Base-by-base conservation (phyloP, 371 early-diverging fungal genomes). In the Mortierella sp. region DNA sequence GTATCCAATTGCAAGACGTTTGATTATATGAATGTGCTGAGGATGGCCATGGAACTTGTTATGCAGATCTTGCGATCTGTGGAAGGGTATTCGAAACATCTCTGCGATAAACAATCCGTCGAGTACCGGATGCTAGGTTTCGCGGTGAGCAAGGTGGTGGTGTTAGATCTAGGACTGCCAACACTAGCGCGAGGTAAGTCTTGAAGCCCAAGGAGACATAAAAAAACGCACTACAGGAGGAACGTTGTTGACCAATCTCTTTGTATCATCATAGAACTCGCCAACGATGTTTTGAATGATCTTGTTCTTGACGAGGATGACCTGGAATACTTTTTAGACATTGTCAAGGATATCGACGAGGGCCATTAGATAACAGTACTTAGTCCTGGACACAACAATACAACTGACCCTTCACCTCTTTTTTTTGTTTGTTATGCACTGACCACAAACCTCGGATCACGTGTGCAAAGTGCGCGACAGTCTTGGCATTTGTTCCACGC, bases 41-140 rank as follows among this genome's bases (percentile, higher is more conserved):
- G 61, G 30, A 56, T 56, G 5, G 57, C 45, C 39, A 19, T 68
- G n/a, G 68, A 68, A 23, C 52, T 68, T 45, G n/a, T 57, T 19
- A 49, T 56, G n/a, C 38, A 50, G 9, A 24, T 61, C 8, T 16
- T 68, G 8, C 55, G 56, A 12, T 30, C 58, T 3, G 18, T 61
- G 0, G 45, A 42, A 13, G 62, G 54, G n/a, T 61, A 61, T 23
- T 31, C 26, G 8, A 10, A 26, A 38, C 27, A 45, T 14, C 26
- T 61, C 3, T 24, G 23, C 12, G 52, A 61, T 12, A 48, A 41
- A n/a, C 52, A 57, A 18, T 57, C 68, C 12, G 56, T 21, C 31
- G 62, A 68, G 16, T 52, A 50, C 16, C 62, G 56, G 5, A 38
- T 61, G 19, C 52, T 68, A 21, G 61, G 52, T 13, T 57, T 54